Evolutionary conservation across 371 early-diverging fungal species (phyloP).

Genomic region (Mucor saturninus): DNA sequence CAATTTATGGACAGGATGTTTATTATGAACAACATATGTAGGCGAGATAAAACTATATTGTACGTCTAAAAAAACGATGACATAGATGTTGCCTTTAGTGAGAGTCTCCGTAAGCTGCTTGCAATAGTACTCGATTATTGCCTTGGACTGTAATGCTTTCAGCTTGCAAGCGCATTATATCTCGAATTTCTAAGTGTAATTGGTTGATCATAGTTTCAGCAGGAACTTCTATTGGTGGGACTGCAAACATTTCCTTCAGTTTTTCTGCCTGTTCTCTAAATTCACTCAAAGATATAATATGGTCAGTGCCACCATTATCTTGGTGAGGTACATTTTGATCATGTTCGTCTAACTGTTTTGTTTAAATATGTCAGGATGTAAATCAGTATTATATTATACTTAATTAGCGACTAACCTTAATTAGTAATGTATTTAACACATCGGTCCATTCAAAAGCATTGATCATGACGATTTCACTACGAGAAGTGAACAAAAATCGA

Average conservation of each 20-base stretch:
- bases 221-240: conserved; percentile 51
- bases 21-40: no score
- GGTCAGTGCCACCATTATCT: conserved; percentile 18
- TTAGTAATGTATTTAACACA: conserved; percentile 38
- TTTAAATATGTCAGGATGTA: neutral
- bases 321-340: conserved; percentile 4
- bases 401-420: conserved; percentile 32
- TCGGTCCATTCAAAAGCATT: conserved; percentile 56
- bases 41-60: no score
- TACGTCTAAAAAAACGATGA: no score
- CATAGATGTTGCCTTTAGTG: no score
- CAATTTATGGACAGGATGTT: no score
- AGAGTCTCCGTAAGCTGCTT: neutral
- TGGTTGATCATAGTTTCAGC: conserved; percentile 44
- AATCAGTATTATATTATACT: neutral
- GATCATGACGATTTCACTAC: conserved; percentile 43
- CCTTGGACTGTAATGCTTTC: conserved; percentile 34
- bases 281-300: conserved; percentile 22
- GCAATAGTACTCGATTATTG: conserved; percentile 16
- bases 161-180: conserved; percentile 54
- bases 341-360: conserved; percentile 9
- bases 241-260: conserved; percentile 48
- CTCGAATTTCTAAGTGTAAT: conserved; percentile 47
- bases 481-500: conserved; percentile 47
- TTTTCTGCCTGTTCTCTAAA: conserved; percentile 33